Evolutionary conservation across 768 basidiomycete species (phyloP), one percentile per base, ranked within the genome.

Genomic region (Suillus clintonianus): DNA sequence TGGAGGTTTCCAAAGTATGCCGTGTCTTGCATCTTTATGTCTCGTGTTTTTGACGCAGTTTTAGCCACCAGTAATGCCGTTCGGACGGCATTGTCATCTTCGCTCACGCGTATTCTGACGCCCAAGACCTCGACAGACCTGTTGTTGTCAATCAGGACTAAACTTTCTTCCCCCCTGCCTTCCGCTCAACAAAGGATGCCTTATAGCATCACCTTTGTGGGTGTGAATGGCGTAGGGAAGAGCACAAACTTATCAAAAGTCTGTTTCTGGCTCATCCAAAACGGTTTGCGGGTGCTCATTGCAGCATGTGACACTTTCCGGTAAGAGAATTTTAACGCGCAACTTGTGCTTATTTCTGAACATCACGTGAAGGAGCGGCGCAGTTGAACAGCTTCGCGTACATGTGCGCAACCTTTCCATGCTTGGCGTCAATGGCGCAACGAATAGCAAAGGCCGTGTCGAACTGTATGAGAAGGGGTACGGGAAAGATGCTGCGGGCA

Each of bases 251-350:
- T 99, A 47, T 93, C 91, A 48, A 99, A 99, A 81, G 97, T 99
- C 57, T 96, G 95, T 78, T 99, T 99, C 79, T 99, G 97, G 97
- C 82, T 99, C 43, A 89, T 99, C 60, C 97, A 99, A 77, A 99
- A 99, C 71, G 89, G 91, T 6, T 77, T 97, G 43, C 83, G 91
- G 45, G 97, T 99, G 45, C 82, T 99, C 67, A 99, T 99, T 69
- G 97, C 97, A 48, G 97, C 97, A 14, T 99, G 97, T 73, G 97
- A 99, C 74, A 99, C 97, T 8, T 99, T 99, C 81, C 81, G 97
- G 86, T 89, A 70, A 45, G 82, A 78, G 22, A 22, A 61, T 4
- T n/a, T 0, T 15, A 24, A 59, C 15, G 32, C 30, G 45, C 55
- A 2, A 30, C 37, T 41, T 37, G 10, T 37, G 30, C 19, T 24